Evolutionary conservation across 192 early-diverging fungal species (phyloP).

Genomic region (Mortierella alpina): DNA sequence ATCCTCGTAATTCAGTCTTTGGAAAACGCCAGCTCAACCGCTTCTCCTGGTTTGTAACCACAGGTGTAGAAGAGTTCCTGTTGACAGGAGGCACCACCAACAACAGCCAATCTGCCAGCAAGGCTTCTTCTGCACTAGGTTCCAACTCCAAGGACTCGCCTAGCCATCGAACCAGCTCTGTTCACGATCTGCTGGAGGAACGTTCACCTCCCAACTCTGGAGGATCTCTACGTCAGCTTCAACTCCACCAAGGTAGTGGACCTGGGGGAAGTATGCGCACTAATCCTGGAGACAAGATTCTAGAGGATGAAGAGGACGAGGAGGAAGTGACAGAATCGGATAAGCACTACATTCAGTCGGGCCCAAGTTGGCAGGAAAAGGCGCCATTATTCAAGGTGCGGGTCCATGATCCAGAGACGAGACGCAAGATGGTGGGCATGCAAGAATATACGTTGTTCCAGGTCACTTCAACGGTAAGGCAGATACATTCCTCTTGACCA

Average conservation of each 20-base stretch:
- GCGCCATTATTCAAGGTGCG: conserved; percentile 49
- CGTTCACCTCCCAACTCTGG: conserved; percentile 9
- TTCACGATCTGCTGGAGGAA: conserved; percentile 9
- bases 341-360: conserved; percentile 58
- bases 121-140: not conserved
- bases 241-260: not conserved
- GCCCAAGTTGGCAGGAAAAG: conserved; percentile 59
- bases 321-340: conserved; percentile 57
- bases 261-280: conserved; percentile 18
- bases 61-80: conserved; percentile 58
- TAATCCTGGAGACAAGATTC: conserved; percentile 14
- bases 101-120: not conserved
- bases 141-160: conserved; percentile 3
- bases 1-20: conserved; percentile 50
- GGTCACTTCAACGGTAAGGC: conserved; percentile 52
- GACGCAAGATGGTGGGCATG: conserved; percentile 58
- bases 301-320: conserved; percentile 38
- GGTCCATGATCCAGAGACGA: conserved; percentile 57
- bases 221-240: conserved; percentile 12
- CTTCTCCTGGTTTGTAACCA: conserved; percentile 59
- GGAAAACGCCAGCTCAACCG: conserved; percentile 54
- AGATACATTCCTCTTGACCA: not conserved
- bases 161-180: conserved; percentile 13
- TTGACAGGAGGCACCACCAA: conserved; percentile 42
- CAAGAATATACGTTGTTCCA: conserved; percentile 58